These are phyloP conservation scores for Trichophyton verrucosum DNA, from an alignment of 2,329 filamentous ascomycete genomes.

Conservation along the genomic window DNA sequence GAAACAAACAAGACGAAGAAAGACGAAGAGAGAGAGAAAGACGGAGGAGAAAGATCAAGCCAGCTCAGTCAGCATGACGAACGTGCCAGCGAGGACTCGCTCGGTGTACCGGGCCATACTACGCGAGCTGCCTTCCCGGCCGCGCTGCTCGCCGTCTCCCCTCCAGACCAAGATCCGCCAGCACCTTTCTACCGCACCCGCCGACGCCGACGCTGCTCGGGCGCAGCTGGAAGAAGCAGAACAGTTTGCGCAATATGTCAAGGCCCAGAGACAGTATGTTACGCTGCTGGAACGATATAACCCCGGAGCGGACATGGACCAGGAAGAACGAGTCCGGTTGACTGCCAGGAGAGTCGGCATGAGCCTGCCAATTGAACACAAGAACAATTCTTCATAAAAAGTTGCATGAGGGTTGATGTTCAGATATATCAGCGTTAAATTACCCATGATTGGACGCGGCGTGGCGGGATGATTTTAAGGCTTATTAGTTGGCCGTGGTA, in stretches of 20 bases:
- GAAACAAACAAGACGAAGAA: background rate
- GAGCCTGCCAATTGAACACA: constrained; percentile 61
- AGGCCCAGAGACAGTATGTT: constrained; percentile 73
- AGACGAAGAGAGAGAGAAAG: background rate
- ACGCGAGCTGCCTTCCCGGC: constrained; percentile 70
- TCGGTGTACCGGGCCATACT: constrained; percentile 79
- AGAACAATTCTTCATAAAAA: background rate
- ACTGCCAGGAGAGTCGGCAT: constrained; percentile 81
- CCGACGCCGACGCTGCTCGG: constrained; percentile 21
- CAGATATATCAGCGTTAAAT: background rate
- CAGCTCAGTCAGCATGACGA: constrained; percentile 4
- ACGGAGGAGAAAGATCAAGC: background rate
- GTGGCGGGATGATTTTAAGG: background rate
- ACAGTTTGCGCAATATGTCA: constrained; percentile 68
- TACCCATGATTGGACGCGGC: background rate
- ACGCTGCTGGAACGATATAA: constrained; percentile 84
- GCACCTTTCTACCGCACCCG: constrained; percentile 39
- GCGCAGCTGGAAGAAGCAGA: constrained; percentile 47
- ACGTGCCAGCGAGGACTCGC: constrained; percentile 39
- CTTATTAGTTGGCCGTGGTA: background rate
- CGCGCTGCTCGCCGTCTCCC: constrained; percentile 50
- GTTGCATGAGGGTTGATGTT: background rate
- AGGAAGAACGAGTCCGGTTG: constrained; percentile 69
- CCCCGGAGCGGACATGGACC: constrained; percentile 76
- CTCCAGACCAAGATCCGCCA: constrained; percentile 58